phyloP scores from a whole-genome alignment of 1,284 basidiomycete species.

The Porphyrellus sp. region DNA sequence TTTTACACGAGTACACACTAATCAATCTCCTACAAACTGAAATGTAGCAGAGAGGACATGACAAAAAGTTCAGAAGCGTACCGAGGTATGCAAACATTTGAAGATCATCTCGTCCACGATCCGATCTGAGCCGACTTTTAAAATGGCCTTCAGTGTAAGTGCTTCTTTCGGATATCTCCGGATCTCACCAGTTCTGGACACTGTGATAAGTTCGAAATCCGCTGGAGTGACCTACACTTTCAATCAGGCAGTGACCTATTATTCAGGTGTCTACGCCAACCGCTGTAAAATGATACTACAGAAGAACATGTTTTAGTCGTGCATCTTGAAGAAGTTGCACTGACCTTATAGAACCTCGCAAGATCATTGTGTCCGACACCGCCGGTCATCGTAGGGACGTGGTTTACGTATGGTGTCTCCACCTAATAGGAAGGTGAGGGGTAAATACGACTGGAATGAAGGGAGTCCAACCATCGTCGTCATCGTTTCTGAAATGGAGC shows the following conservation, averaged over 20 bases:
- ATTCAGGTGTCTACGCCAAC: slow-evolving; percentile 18
- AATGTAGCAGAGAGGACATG: slow-evolving; percentile 8
- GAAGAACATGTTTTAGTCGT: not conserved
- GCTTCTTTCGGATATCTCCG: not conserved
- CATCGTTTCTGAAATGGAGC: slow-evolving; percentile 38
- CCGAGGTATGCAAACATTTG: slow-evolving; percentile 44
- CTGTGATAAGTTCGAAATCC: slow-evolving; percentile 41
- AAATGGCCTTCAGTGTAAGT: slow-evolving; percentile 3
- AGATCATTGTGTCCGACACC: slow-evolving; percentile 42
- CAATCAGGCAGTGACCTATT: slow-evolving; percentile 3
- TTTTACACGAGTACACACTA: slow-evolving; percentile 33
- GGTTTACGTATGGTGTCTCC: slow-evolving; percentile 47
- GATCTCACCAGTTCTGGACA: slow-evolving; percentile 42
- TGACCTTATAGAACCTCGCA: slow-evolving; percentile 45
- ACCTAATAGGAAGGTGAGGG: slow-evolving; percentile 33
- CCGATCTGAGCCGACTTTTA: slow-evolving; percentile 43
- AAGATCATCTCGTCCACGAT: slow-evolving; percentile 50
- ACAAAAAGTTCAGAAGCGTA: slow-evolving; percentile 15
- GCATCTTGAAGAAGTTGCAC: not conserved
- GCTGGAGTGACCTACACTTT: slow-evolving; percentile 40
- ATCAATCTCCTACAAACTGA: slow-evolving; percentile 41
- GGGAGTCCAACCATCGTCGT: slow-evolving; percentile 39
- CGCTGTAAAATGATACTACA: slow-evolving; percentile 43
- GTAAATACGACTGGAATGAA: not conserved
- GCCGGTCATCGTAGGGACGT: slow-evolving; percentile 47